Percentiles rank a stretch among this genome's conserved stretches.
phyloP scores from a whole-genome alignment of 2,329 filamentous ascomycete genomes.

The Ascosphaera pollenicola region DNA sequence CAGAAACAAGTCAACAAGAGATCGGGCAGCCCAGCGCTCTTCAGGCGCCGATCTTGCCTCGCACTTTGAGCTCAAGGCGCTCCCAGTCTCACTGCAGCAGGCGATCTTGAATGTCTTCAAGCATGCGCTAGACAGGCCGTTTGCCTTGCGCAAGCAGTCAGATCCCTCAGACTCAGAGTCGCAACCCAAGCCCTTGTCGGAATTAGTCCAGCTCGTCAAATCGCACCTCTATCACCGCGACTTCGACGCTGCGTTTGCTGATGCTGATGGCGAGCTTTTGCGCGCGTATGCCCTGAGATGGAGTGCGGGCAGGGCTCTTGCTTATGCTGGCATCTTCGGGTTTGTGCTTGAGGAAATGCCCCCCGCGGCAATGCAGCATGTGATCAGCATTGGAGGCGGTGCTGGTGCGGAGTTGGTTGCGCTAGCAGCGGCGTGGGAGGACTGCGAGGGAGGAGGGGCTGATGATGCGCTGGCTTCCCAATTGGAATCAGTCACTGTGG shows the following conservation, averaged over 20 bases:
- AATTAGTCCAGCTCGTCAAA: slow-evolving; percentile 61
- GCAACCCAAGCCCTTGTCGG: slow-evolving; percentile 23
- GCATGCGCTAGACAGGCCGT: slow-evolving; percentile 32
- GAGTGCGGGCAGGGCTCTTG: slow-evolving; percentile 70
- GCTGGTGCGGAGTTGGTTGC: slow-evolving; percentile 45
- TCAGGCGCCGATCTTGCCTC: not conserved
- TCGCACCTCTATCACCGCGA: slow-evolving; percentile 67
- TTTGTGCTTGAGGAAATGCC: slow-evolving; percentile 5
- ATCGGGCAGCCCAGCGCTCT: slow-evolving; percentile 2
- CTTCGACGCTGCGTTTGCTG: slow-evolving; percentile 53
- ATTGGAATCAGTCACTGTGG: not conserved
- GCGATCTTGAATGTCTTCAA: slow-evolving; percentile 52
- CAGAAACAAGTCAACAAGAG: slow-evolving; percentile 8
- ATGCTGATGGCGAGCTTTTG: slow-evolving; percentile 41
- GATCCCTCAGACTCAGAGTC: not conserved
- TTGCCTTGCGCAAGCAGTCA: not conserved
- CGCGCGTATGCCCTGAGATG: slow-evolving; percentile 73
- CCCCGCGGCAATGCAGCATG: slow-evolving; percentile 9
- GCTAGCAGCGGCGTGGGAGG: slow-evolving; percentile 31
- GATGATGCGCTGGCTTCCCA: not conserved
- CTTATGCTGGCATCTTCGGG: slow-evolving; percentile 44
- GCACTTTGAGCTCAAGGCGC: slow-evolving; percentile 3
- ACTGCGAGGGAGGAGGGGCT: slow-evolving; percentile 9
- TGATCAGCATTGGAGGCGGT: slow-evolving; percentile 40
- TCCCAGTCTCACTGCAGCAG: slow-evolving; percentile 40